phyloP scores from a whole-genome alignment of 495 filamentous ascomycete species.

The Tuber magnatum region DNA sequence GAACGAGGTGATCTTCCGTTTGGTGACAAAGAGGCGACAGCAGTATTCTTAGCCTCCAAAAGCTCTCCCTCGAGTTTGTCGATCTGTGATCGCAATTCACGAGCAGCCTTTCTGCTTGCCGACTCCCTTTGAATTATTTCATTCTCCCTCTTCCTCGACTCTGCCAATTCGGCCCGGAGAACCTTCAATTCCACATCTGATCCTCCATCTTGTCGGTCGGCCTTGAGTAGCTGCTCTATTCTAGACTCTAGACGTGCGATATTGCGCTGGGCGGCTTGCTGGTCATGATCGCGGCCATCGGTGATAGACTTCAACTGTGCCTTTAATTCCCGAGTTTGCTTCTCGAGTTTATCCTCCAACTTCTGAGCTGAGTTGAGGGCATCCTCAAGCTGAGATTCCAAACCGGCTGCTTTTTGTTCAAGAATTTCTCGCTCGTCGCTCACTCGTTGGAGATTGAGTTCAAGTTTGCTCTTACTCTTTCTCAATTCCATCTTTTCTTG shows the following conservation, averaged over 20 bases:
- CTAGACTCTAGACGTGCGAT: conserved; percentile 37
- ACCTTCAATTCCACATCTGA: conserved; percentile 35
- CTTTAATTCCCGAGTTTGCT: conserved; percentile 40
- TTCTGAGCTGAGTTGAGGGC: conserved; percentile 38
- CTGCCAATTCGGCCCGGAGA: conserved; percentile 45
- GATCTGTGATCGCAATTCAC: conserved; percentile 48
- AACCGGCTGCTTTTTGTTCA: conserved; percentile 45
- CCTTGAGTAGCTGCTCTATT: conserved; percentile 41
- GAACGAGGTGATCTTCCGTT: conserved; percentile 42
- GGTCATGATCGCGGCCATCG: conserved; percentile 49
- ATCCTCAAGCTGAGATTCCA: conserved; percentile 43
- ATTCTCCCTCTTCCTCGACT: conserved; percentile 57
- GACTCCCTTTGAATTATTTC: conserved; percentile 57
- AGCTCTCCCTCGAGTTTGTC: conserved; percentile 48
- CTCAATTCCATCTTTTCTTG: conserved; percentile 54
- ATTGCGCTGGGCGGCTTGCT: conserved; percentile 47
- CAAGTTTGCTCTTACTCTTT: conserved; percentile 49
- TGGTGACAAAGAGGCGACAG: conserved; percentile 46
- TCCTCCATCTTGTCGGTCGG: conserved; percentile 41
- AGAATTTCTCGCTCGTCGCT: conserved; percentile 48
- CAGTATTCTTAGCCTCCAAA: conserved; percentile 45
- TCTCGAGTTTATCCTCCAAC: conserved; percentile 40
- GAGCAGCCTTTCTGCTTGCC: conserved; percentile 52
- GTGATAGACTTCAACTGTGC: conserved; percentile 38
- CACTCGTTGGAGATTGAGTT: conserved; percentile 52